phyloP scores from a whole-genome alignment of 495 filamentous ascomycete genomes.

The Hypoxylon lienhwacheense region DNA sequence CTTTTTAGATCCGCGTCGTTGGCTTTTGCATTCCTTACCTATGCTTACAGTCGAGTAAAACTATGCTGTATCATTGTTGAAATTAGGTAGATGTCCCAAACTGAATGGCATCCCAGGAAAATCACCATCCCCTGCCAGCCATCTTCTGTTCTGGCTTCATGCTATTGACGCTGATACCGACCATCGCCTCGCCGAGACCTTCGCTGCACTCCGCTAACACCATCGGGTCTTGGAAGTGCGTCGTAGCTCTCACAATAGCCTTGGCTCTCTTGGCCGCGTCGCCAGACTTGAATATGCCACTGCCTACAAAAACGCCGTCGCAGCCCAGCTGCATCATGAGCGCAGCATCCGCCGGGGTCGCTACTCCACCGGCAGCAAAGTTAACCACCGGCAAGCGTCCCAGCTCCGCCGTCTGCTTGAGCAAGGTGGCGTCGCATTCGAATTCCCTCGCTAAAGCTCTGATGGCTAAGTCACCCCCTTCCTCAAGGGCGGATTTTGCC shows the following conservation, averaged over 20 bases:
- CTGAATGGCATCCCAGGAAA: background rate
- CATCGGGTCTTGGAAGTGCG: slow-evolving; percentile 84
- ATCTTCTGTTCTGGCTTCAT: slow-evolving; percentile 79
- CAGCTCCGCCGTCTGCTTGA: slow-evolving; percentile 83
- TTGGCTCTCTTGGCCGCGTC: slow-evolving; percentile 83
- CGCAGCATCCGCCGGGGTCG: slow-evolving; percentile 94
- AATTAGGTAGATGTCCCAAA: slow-evolving; percentile 8
- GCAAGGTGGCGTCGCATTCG: slow-evolving; percentile 70
- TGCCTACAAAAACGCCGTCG: slow-evolving; percentile 96
- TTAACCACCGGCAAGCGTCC: slow-evolving; percentile 94
- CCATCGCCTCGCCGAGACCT: slow-evolving; percentile 93
- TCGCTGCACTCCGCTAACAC: slow-evolving; percentile 83
- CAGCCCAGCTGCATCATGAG: slow-evolving; percentile 99
- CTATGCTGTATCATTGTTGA: slow-evolving; percentile 12
- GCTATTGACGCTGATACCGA: slow-evolving; percentile 78
- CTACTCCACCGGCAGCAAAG: slow-evolving; percentile 96
- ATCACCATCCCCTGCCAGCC: slow-evolving; percentile 67
- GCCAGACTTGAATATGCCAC: slow-evolving; percentile 95
- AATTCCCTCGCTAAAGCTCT: slow-evolving; percentile 79
- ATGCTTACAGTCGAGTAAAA: background rate
- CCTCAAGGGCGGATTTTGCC: slow-evolving; percentile 63
- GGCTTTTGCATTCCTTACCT: background rate
- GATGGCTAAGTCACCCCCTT: slow-evolving; percentile 66
- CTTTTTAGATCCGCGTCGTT: background rate
- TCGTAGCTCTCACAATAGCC: slow-evolving; percentile 93